phyloP scores from a whole-genome alignment of 2,329 filamentous ascomycete species.

The Monilinia polystroma region DNA sequence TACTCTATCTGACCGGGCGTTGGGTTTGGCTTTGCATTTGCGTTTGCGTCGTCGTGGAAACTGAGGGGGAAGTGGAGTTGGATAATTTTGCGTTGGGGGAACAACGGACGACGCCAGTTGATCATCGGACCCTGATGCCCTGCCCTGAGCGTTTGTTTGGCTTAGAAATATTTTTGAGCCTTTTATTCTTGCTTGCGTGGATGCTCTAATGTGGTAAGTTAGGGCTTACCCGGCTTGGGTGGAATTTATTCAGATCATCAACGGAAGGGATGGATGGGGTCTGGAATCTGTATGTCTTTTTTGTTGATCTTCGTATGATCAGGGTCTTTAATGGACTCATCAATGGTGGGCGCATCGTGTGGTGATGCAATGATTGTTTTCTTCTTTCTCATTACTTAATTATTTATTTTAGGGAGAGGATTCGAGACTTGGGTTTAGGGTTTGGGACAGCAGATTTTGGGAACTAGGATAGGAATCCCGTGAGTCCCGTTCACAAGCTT shows the following conservation, averaged over 20 bases:
- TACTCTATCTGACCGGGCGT: slow-evolving; percentile 1
- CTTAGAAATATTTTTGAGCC: background rate
- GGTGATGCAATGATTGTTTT: background rate
- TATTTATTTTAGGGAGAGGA: too few species aligned
- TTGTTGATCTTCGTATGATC: background rate
- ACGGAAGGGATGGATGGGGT: background rate
- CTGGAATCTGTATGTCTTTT: background rate
- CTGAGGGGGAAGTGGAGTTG: background rate
- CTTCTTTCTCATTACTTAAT: too few species aligned
- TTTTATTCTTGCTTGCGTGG: background rate
- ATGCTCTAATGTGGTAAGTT: too few species aligned
- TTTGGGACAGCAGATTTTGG: too few species aligned
- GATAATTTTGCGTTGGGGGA: slow-evolving; percentile 19
- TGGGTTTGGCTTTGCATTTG: too few species aligned
- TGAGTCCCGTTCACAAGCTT: too few species aligned
- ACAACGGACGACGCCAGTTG: background rate
- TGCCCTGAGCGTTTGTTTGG: background rate
- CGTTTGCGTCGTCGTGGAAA: slow-evolving; percentile 12
- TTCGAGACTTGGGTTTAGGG: too few species aligned
- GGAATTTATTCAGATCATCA: too few species aligned
- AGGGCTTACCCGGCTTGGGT: too few species aligned
- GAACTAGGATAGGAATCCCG: too few species aligned
- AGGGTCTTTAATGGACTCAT: background rate
- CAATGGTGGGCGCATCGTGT: too few species aligned
- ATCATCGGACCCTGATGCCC: background rate